These are phyloP conservation scores for Penicillium sp. DNA, from an alignment of 2,329 filamentous ascomycete genomes.

Conservation along the genomic window DNA sequence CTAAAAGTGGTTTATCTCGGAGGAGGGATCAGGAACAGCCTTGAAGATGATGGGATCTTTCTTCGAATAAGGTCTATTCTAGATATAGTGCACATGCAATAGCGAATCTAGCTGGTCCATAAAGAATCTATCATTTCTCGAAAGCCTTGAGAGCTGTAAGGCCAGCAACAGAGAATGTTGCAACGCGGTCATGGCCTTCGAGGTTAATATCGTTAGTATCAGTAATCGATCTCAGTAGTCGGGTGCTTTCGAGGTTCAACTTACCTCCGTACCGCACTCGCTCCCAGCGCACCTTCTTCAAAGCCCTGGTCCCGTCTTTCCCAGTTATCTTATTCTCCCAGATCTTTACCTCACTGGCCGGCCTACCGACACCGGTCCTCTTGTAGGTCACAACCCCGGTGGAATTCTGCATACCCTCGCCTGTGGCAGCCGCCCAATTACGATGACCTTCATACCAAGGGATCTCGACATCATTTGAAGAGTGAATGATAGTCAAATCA, in stretches of 20 bases:
- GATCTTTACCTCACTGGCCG: constrained; percentile 31
- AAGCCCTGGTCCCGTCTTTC: constrained; percentile 12
- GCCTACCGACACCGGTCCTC: constrained; percentile 25
- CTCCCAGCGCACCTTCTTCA: constrained; percentile 43
- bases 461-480: constrained; percentile 76
- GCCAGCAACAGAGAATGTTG: constrained; percentile 36
- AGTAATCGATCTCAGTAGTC: not conserved
- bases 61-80: too few species aligned
- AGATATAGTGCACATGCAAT: too few species aligned
- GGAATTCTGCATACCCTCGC: constrained; percentile 20
- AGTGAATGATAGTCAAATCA: constrained; percentile 70
- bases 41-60: too few species aligned
- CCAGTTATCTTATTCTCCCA: constrained; percentile 32
- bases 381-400: constrained; percentile 30
- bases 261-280: constrained; percentile 42
- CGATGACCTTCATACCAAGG: constrained; percentile 53
- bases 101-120: not conserved
- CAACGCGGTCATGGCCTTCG: constrained; percentile 41
- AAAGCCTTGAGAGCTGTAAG: constrained; percentile 38
- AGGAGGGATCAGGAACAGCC: too few species aligned
- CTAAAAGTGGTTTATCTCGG: too few species aligned
- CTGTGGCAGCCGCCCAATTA: constrained; percentile 39
- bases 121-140: constrained; percentile 18
- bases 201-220: not conserved
- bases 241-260: constrained; percentile 7